These are phyloP conservation scores for Diplotaxis tenuifolia DNA, from an alignment of 345 rosid species.

Conservation along the genomic window DNA sequence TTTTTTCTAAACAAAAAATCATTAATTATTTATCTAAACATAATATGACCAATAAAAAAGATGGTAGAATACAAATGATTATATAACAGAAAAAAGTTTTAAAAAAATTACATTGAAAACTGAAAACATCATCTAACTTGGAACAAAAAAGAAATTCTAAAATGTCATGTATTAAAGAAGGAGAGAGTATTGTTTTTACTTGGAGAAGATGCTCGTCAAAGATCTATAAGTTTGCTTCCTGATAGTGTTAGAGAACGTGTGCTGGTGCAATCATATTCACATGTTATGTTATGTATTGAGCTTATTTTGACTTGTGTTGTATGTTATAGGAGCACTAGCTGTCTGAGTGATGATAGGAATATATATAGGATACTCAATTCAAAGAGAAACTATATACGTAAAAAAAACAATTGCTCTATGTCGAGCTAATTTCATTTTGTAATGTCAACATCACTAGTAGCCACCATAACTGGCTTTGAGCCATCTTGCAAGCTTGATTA, in stretches of 20 bases:
- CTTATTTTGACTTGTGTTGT: constrained; percentile 36
- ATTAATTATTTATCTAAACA: background rate
- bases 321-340: constrained; percentile 72
- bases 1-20: background rate
- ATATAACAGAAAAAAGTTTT: background rate
- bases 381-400: constrained; percentile 53
- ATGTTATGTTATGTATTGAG: constrained; percentile 4
- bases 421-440: constrained; percentile 31
- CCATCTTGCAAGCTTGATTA: too few species aligned
- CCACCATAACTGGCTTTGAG: constrained; percentile 12
- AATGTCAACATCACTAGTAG: constrained; percentile 29
- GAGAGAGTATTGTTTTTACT: background rate
- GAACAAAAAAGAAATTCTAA: too few species aligned
- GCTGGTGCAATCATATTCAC: background rate
- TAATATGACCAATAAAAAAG: background rate
- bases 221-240: too few species aligned
- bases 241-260: constrained; percentile 6
- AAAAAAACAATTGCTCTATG: background rate
- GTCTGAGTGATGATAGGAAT: constrained; percentile 97
- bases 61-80: background rate
- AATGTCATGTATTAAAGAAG: background rate
- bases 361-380: constrained; percentile 78
- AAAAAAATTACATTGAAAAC: background rate
- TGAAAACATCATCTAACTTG: background rate
- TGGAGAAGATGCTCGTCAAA: background rate